Percentiles rank a stretch among this genome's conserved stretches.
Conservation (phyloP, 2,329 filamentous ascomycete genomes). For the Didymella exigua region DNA sequence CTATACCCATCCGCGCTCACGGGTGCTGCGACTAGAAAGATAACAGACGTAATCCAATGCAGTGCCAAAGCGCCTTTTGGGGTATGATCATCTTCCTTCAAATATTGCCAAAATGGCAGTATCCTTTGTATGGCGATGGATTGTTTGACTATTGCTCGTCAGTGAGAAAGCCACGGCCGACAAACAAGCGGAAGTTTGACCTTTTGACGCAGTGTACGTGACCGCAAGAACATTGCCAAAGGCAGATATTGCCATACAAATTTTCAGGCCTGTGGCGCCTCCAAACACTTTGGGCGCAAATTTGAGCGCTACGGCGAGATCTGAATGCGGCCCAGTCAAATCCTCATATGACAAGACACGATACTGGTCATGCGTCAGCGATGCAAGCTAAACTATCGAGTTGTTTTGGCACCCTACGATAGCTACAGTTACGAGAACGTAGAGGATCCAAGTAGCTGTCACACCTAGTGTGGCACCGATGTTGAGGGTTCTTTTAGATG, state of each 20-base stretch:
- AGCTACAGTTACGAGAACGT: neutral
- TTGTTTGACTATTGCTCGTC: neutral
- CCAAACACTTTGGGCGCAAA: neutral
- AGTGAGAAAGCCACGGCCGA: neutral
- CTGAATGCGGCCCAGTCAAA: neutral
- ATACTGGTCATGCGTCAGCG: neutral
- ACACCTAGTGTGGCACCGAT: neutral
- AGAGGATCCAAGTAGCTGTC: neutral
- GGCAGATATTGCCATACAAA: neutral
- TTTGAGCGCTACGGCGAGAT: neutral
- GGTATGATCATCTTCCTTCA: neutral
- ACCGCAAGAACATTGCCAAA: neutral
- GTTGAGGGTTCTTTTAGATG: neutral
- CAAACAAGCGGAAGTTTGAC: neutral
- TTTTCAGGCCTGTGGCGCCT: neutral
- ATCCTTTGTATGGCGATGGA: neutral
- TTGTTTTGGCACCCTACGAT: neutral
- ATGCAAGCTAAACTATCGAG: too few relatives aligned
- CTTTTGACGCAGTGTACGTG: neutral
- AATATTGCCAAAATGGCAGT: neutral
- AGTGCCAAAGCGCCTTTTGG: neutral
- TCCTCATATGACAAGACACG: neutral
- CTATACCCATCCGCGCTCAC: neutral
- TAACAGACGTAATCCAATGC: neutral
- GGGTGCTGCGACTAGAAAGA: neutral